A percentile compares a stretch with the other conserved stretches of the same genome.
Conservation (phyloP, 78 protist species). For the Speleostelium caveatum region DNA sequence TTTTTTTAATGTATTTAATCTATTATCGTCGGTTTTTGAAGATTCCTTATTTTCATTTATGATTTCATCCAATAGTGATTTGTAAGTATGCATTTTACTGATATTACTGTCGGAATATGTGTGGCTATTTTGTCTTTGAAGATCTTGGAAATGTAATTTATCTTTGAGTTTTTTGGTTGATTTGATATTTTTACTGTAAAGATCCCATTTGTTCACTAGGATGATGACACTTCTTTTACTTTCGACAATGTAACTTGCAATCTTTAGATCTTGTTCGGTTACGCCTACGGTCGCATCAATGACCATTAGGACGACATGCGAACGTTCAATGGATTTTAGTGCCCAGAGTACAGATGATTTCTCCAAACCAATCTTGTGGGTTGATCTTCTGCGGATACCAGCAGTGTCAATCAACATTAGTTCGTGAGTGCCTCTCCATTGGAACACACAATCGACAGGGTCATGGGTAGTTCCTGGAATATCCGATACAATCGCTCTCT, state of each 20-base stretch:
- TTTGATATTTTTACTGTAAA: conserved; percentile 20
- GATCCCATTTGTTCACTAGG: conserved; percentile 87
- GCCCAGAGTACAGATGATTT: conserved; percentile 76
- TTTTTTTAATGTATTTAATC: background rate
- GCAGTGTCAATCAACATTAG: conserved; percentile 84
- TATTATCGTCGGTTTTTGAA: conserved; percentile 18
- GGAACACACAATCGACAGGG: conserved; percentile 73
- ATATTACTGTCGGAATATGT: background rate
- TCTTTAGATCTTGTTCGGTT: conserved; percentile 74
- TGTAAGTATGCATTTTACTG: background rate
- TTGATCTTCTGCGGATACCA: conserved; percentile 79
- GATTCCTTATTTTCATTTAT: background rate
- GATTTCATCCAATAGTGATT: conserved; percentile 19
- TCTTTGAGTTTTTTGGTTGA: background rate
- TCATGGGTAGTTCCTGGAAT: conserved; percentile 87
- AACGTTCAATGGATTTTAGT: conserved; percentile 74
- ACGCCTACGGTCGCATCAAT: conserved; percentile 82
- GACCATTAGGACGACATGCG: conserved; percentile 75
- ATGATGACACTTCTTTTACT: conserved; percentile 47
- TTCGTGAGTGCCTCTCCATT: conserved; percentile 36
- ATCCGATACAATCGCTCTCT: conserved; percentile 74
- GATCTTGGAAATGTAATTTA: conserved; percentile 27
- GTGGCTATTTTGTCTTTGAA: conserved; percentile 4
- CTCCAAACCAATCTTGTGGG: conserved; percentile 66
- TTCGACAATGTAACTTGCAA: conserved; percentile 52